These are phyloP conservation scores for Auricularia sp. DNA, from an alignment of 768 basidiomycete genomes.

Conservation along the genomic window DNA sequence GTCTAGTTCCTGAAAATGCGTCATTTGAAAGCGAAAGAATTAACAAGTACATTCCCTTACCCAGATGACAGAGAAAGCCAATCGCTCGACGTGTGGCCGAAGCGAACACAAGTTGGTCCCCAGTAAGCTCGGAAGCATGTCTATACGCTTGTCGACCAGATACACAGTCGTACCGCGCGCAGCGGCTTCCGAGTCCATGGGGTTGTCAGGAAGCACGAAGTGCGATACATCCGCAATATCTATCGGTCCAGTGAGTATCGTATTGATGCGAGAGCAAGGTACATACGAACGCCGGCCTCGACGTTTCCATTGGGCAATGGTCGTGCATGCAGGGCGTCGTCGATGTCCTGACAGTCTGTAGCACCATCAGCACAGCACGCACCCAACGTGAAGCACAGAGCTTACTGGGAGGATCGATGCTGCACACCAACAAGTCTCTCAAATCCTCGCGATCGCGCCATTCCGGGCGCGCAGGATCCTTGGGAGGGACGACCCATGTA, in stretches of 20 bases:
- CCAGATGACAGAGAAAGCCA: constrained; percentile 96
- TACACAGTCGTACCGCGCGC: constrained; percentile 94
- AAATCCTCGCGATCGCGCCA: constrained; percentile 88
- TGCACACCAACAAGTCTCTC: constrained; percentile 77
- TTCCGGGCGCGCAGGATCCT: constrained; percentile 34
- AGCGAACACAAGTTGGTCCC: constrained; percentile 95
- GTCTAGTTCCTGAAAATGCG: constrained; percentile 62
- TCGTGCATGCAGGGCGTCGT: constrained; percentile 91
- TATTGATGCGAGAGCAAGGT: background rate
- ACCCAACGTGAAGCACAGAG: background rate
- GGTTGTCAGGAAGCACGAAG: constrained; percentile 85
- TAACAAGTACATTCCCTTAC: constrained; percentile 28
- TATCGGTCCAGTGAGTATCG: constrained; percentile 20
- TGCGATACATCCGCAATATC: constrained; percentile 98
- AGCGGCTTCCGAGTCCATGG: constrained; percentile 96
- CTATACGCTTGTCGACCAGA: constrained; percentile 95
- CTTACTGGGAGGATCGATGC: constrained; percentile 90
- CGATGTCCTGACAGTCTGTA: constrained; percentile 91
- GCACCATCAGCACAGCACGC: constrained; percentile 7
- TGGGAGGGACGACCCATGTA: constrained; percentile 83
- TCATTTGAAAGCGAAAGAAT: constrained; percentile 1
- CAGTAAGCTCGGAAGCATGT: constrained; percentile 89
- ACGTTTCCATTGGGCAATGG: constrained; percentile 84
- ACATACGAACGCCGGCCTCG: constrained; percentile 96
- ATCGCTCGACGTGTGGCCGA: constrained; percentile 80